Conservation (phyloP, 2,329 filamentous ascomycete genomes). For the Penicillium sp. region DNA sequence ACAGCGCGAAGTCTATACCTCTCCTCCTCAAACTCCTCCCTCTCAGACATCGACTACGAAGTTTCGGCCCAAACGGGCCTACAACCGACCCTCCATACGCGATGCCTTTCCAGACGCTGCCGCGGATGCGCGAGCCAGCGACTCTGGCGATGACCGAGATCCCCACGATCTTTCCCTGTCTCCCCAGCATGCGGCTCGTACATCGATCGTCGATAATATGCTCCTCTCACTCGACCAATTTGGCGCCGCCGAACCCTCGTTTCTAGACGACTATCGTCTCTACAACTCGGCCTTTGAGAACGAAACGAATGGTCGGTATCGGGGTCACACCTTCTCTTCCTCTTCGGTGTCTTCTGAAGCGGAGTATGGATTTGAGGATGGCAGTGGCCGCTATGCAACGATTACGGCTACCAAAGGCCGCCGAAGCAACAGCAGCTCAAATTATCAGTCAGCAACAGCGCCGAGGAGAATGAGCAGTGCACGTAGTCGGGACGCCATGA, state of each 20-base stretch:
- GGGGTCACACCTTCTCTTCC: conserved; percentile 60
- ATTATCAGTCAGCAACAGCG: conserved; percentile 58
- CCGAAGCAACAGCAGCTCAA: conserved; percentile 78
- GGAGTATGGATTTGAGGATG: conserved; percentile 44
- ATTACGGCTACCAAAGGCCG: conserved; percentile 50
- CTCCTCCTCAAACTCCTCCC: conserved; percentile 43
- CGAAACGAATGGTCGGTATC: conserved; percentile 45
- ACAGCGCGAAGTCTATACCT: conserved; percentile 28
- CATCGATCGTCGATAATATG: conserved; percentile 95
- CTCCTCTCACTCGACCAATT: conserved; percentile 87
- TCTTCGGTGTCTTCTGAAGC: conserved; percentile 57
- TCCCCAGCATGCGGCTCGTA: conserved; percentile 72
- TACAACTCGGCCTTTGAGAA: conserved; percentile 43
- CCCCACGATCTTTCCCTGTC: conserved; percentile 80
- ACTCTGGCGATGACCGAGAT: conserved; percentile 42
- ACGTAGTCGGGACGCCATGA: conserved; percentile 44
- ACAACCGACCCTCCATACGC: conserved; percentile 36
- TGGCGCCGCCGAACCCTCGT: conserved; percentile 45
- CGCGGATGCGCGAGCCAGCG: conserved; percentile 30
- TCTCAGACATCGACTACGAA: conserved; percentile 29
- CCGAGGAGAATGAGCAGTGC: conserved; percentile 64
- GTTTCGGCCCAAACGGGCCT: conserved; percentile 30
- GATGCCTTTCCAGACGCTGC: conserved; percentile 42
- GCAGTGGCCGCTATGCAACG: conserved; percentile 40
- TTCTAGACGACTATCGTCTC: conserved; percentile 37